These are phyloP conservation scores for Linderina pennispora DNA, from an alignment of 192 early-diverging fungal genomes.

Conservation along the genomic window DNA sequence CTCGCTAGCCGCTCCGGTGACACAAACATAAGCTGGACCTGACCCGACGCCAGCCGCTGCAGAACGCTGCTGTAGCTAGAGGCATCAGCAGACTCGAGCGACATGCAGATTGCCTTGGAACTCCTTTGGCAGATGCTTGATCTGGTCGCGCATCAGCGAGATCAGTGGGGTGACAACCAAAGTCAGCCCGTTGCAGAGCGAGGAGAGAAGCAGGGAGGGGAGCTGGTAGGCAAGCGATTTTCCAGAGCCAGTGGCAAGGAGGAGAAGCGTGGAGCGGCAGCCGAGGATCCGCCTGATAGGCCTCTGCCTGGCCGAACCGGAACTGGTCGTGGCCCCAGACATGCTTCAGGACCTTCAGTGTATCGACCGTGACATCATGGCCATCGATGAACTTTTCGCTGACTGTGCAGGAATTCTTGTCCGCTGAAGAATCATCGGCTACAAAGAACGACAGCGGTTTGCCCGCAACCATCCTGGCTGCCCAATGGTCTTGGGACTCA, in stretches of 20 bases:
- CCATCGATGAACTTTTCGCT: too few species aligned
- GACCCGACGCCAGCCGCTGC: constrained; percentile 39
- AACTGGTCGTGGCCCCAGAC: constrained; percentile 44
- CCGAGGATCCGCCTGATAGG: constrained; percentile 44
- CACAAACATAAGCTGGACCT: constrained; percentile 65
- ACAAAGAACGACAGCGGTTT: background rate
- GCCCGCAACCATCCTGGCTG: too few species aligned
- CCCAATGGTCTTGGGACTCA: too few species aligned
- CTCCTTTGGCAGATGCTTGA: constrained; percentile 54
- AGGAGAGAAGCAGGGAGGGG: constrained; percentile 56
- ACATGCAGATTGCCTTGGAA: constrained; percentile 59
- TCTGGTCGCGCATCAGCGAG: constrained; percentile 82
- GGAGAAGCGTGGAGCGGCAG: constrained; percentile 45
- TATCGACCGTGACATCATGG: constrained; percentile 19
- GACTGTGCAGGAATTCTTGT: too few species aligned
- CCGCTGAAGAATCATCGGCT: background rate
- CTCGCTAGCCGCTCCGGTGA: constrained; percentile 66
- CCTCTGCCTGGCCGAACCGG: constrained; percentile 43
- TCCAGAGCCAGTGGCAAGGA: constrained; percentile 57
- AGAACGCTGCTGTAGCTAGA: constrained; percentile 7
- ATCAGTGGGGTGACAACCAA: constrained; percentile 77
- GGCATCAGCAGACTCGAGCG: constrained; percentile 30
- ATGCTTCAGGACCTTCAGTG: constrained; percentile 37
- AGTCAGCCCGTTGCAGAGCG: constrained; percentile 38
- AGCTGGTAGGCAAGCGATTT: constrained; percentile 80